These are phyloP conservation scores for Pezicula radicicola DNA, from an alignment of 2,329 filamentous ascomycete species.

Conservation along the genomic window DNA sequence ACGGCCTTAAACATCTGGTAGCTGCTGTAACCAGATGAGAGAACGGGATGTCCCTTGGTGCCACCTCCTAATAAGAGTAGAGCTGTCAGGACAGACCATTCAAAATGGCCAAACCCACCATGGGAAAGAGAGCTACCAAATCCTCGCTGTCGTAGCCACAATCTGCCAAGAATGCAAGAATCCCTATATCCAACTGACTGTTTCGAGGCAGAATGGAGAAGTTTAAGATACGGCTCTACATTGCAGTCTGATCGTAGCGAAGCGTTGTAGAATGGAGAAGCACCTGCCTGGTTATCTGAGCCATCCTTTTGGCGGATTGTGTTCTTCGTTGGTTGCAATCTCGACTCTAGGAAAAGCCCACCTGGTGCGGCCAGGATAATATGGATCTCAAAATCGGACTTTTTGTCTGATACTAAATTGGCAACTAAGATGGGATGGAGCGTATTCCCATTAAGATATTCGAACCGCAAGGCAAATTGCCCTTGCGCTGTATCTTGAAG, in stretches of 20 bases:
- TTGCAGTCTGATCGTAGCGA: constrained; percentile 76
- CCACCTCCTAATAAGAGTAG: constrained; percentile 77
- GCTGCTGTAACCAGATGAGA: constrained; percentile 80
- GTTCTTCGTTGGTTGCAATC: constrained; percentile 67
- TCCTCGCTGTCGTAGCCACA: constrained; percentile 87
- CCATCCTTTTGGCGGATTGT: constrained; percentile 60
- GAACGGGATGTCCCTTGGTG: constrained; percentile 64
- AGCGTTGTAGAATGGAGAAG: constrained; percentile 87
- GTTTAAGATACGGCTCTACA: constrained; percentile 70
- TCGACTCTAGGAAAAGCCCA: constrained; percentile 65
- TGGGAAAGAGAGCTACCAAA: constrained; percentile 65
- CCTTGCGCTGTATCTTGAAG: constrained; percentile 56
- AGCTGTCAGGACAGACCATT: constrained; percentile 81
- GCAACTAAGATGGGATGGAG: constrained; percentile 67
- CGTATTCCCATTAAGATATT: constrained; percentile 67
- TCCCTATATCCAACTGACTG: constrained; percentile 62
- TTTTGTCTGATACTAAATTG: constrained; percentile 29
- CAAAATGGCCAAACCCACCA: constrained; percentile 90
- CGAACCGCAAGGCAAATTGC: constrained; percentile 58
- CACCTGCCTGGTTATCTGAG: constrained; percentile 38
- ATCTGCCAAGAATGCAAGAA: constrained; percentile 79
- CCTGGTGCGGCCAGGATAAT: constrained; percentile 74
- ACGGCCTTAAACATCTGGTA: constrained; percentile 94
- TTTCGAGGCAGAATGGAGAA: constrained; percentile 67
- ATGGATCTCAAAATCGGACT: constrained; percentile 49